Percentiles rank a stretch among this genome's conserved stretches.
phyloP scores from a whole-genome alignment of 2,329 filamentous ascomycete genomes.

The Alternaria tenuissima region DNA sequence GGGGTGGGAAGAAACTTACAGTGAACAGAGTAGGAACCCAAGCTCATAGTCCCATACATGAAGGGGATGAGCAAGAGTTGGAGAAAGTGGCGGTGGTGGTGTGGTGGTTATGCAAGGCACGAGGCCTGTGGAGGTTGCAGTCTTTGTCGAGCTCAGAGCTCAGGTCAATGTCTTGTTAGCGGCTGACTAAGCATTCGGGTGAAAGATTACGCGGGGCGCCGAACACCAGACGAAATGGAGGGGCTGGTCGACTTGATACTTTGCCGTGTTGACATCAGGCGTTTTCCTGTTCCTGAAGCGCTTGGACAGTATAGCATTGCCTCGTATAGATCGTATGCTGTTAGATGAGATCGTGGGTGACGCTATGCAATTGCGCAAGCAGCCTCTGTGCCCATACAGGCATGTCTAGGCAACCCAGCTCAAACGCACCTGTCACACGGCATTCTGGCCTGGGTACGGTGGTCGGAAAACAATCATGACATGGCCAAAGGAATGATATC shows the following conservation, averaged over 20 bases:
- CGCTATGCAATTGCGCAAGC: constrained; percentile 16
- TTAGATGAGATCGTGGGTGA: constrained; percentile 7
- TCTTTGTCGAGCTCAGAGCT: constrained; percentile 18
- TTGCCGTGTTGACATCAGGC: constrained; percentile 7
- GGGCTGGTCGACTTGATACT: constrained; percentile 9
- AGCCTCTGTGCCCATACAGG: constrained; percentile 9
- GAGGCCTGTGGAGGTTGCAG: constrained; percentile 22
- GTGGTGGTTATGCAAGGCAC: constrained; percentile 14
- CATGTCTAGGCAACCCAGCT: constrained; percentile 9
- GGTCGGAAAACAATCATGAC: neutral
- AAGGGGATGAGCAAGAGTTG: constrained; percentile 5
- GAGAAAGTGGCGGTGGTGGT: neutral
- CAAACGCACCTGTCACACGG: constrained; percentile 11
- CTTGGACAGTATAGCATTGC: constrained; percentile 24
- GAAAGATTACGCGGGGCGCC: constrained; percentile 15
- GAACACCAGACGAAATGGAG: neutral
- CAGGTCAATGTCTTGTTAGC: constrained; percentile 9
- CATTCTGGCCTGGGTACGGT: neutral
- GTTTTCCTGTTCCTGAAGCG: constrained; percentile 36
- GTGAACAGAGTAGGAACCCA: neutral
- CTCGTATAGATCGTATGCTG: constrained; percentile 4
- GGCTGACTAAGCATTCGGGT: constrained; percentile 23
- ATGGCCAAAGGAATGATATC: neutral
- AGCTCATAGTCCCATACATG: constrained; percentile 11
- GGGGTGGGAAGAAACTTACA: constrained; percentile 24